phyloP scores from a whole-genome alignment of 2,329 filamentous ascomycete genomes.

The Penicillium sp. region DNA sequence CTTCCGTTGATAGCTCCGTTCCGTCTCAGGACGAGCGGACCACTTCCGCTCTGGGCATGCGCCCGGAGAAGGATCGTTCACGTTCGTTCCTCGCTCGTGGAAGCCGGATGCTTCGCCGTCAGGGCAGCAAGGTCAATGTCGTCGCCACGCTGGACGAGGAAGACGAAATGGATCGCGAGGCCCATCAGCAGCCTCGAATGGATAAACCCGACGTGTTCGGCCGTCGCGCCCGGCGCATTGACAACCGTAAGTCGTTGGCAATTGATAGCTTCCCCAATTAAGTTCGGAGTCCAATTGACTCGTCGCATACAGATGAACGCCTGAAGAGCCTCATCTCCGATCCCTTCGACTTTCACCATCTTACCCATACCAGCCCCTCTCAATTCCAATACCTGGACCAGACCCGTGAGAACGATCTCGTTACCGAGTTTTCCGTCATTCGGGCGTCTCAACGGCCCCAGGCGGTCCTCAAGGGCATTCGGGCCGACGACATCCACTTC shows the following conservation, averaged over 20 bases:
- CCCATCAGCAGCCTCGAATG: slow-evolving; percentile 18
- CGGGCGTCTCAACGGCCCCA: slow-evolving; percentile 53
- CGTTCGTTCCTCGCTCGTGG: slow-evolving; percentile 45
- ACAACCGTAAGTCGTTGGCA: slow-evolving; percentile 36
- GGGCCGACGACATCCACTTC: slow-evolving; percentile 48
- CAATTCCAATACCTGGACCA: slow-evolving; percentile 55
- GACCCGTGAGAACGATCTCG: slow-evolving; percentile 52
- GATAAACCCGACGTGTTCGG: slow-evolving; percentile 35
- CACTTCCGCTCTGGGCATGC: slow-evolving; percentile 25
- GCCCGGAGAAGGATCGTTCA: slow-evolving; percentile 37
- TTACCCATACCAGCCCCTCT: slow-evolving; percentile 58
- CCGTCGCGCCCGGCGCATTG: slow-evolving; percentile 33
- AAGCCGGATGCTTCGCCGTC: slow-evolving; percentile 48
- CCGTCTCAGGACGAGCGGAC: slow-evolving; percentile 35
- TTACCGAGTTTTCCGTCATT: slow-evolving; percentile 54
- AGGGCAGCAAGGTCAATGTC: slow-evolving; percentile 48
- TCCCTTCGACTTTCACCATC: slow-evolving; percentile 64
- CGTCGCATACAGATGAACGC: slow-evolving; percentile 34
- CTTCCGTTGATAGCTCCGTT: slow-evolving; percentile 33
- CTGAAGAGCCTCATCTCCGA: slow-evolving; percentile 56
- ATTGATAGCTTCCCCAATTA: neutral
- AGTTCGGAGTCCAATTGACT: neutral
- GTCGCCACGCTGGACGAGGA: slow-evolving; percentile 42
- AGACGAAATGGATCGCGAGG: slow-evolving; percentile 36
- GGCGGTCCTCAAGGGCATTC: slow-evolving; percentile 52